Conservation (phyloP, 2,329 filamentous ascomycete species). For the Cladophialophora bantiana region DNA sequence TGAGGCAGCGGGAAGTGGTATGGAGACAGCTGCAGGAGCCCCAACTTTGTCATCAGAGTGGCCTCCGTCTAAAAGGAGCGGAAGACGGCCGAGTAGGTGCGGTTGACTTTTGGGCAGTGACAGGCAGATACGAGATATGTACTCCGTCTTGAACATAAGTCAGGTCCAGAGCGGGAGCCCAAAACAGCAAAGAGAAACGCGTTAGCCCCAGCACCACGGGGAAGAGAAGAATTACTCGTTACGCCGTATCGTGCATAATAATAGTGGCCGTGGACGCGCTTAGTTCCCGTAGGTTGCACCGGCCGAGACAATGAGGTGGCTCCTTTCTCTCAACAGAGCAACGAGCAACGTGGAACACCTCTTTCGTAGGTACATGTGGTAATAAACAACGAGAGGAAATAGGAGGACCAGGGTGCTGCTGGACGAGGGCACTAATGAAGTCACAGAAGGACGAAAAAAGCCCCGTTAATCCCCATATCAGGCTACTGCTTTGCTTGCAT, state of each 20-base stretch:
- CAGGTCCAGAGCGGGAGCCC: not conserved
- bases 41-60: not conserved
- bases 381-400: not conserved
- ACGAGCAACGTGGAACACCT: not conserved
- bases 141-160: not conserved
- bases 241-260: not conserved
- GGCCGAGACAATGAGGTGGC: not conserved
- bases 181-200: not conserved
- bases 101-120: not conserved
- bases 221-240: not conserved
- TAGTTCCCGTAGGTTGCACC: not conserved
- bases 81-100: constrained; percentile 1
- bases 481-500: not conserved
- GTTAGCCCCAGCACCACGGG: not conserved
- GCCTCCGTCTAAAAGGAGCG: not conserved
- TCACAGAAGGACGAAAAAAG: not conserved
- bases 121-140: constrained; percentile 5
- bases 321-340: not conserved
- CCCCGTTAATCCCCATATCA: not conserved
- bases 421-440: not conserved
- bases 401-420: not conserved
- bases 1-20: not conserved
- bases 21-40: constrained; percentile 1
- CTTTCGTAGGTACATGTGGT: not conserved
- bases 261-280: not conserved